These are phyloP conservation scores for Fusarium torreyae DNA, from an alignment of 2,329 filamentous ascomycete genomes.

Conservation along the genomic window DNA sequence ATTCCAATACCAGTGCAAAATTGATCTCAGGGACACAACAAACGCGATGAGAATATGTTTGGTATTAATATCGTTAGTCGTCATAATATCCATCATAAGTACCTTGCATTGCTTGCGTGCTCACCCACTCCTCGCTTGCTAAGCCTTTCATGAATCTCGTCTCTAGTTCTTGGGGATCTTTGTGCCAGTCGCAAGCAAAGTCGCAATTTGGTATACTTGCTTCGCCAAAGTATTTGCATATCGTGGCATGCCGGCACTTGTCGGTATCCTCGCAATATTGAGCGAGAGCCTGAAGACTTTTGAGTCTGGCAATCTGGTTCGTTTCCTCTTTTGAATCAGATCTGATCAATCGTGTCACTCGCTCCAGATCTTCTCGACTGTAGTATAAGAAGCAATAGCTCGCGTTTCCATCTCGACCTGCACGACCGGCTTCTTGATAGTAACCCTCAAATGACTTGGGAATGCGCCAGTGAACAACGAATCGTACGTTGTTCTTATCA, in stretches of 20 bases:
- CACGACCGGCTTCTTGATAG: constrained; percentile 94
- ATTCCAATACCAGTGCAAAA: neutral
- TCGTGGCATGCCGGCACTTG: constrained; percentile 81
- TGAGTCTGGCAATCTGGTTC: constrained; percentile 67
- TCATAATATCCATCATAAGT: constrained; percentile 70
- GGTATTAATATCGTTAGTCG: constrained; percentile 50
- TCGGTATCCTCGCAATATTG: constrained; percentile 85
- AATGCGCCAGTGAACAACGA: constrained; percentile 94
- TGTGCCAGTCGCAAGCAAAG: constrained; percentile 85
- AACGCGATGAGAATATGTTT: neutral
- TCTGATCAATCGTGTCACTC: constrained; percentile 72
- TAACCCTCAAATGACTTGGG: constrained; percentile 96
- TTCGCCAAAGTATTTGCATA: constrained; percentile 85
- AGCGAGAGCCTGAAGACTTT: constrained; percentile 78
- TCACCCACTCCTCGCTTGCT: constrained; percentile 74
- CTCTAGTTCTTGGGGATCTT: constrained; percentile 73
- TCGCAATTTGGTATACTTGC: constrained; percentile 71
- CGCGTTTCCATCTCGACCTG: constrained; percentile 90
- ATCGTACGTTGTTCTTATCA: constrained; percentile 94
- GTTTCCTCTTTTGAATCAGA: constrained; percentile 60
- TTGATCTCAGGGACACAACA: neutral
- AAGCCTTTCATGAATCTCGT: constrained; percentile 70
- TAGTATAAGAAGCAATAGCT: constrained; percentile 93
- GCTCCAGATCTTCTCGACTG: constrained; percentile 86
- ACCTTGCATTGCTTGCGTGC: constrained; percentile 73